These are phyloP conservation scores for Tinospora cordifolia DNA, from an alignment of 164 flowering plant genomes.

Conservation along the genomic window DNA sequence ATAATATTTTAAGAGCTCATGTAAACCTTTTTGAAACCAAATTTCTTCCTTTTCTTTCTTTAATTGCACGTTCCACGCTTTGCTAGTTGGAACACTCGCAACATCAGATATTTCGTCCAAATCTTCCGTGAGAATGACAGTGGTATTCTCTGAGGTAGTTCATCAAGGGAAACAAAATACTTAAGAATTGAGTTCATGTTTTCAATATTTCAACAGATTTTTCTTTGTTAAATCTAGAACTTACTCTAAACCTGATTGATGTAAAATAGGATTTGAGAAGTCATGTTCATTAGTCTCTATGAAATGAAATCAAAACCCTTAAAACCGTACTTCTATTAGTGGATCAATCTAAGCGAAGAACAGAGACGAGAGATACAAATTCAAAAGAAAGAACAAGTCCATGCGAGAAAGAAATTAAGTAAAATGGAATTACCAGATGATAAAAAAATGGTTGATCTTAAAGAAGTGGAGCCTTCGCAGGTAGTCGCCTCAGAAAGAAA, in stretches of 20 bases:
- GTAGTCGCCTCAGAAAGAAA: no score
- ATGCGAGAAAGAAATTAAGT: no score
- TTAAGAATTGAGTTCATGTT: not conserved
- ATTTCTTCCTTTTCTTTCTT: conserved; percentile 8
- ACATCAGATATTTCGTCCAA: conserved; percentile 13
- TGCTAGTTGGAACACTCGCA: conserved; percentile 20
- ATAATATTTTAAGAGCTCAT: conserved; percentile 21
- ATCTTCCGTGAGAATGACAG: conserved; percentile 17
- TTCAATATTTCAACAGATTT: not conserved
- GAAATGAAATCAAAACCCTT: no score
- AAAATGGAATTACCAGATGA: no score
- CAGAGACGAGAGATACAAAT: no score
- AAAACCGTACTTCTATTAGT: no score
- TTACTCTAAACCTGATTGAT: no score
- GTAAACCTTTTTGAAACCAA: conserved; percentile 32
- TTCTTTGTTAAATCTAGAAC: no score
- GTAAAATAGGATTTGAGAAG: no score
- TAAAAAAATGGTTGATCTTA: conserved; percentile 4
- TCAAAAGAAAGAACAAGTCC: no score
- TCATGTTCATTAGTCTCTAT: no score
- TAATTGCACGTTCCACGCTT: conserved; percentile 19
- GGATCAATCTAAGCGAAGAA: no score
- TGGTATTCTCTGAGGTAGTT: conserved; percentile 27
- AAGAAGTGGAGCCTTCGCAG: conserved; percentile 8
- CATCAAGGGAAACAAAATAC: not conserved